phyloP scores from a whole-genome alignment of 768 basidiomycete species.

The Hemileccinum impolitum region DNA sequence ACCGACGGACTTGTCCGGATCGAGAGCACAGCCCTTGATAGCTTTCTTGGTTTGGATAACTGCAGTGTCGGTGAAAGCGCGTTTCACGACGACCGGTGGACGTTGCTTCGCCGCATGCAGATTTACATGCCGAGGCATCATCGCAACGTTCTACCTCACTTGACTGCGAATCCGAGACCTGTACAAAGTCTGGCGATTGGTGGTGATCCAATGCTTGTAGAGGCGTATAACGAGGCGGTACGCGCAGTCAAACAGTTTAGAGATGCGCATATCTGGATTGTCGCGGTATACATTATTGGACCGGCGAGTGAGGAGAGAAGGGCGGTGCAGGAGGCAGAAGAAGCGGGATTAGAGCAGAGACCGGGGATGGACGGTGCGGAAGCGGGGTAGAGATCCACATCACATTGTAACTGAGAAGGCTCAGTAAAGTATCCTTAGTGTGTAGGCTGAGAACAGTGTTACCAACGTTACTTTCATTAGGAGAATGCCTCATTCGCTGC shows the following conservation, averaged over 20 bases:
- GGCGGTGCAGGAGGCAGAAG: not conserved
- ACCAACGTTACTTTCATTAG: no score
- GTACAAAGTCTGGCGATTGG: slow-evolving; percentile 51
- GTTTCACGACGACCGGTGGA: slow-evolving; percentile 11
- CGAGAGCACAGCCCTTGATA: slow-evolving; percentile 77
- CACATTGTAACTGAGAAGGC: no score
- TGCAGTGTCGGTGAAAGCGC: slow-evolving; percentile 26
- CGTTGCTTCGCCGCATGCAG: slow-evolving; percentile 72
- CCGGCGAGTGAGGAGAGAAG: slow-evolving; percentile 44
- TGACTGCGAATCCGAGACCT: slow-evolving; percentile 55
- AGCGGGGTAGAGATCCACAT: no score
- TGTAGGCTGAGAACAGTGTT: no score
- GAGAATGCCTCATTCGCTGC: no score
- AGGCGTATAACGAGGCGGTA: slow-evolving; percentile 66
- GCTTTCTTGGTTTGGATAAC: slow-evolving; percentile 66
- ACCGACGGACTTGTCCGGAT: slow-evolving; percentile 64
- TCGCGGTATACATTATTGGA: slow-evolving; percentile 69
- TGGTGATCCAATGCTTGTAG: slow-evolving; percentile 33
- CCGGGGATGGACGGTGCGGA: no score
- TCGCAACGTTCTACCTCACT: slow-evolving; percentile 70
- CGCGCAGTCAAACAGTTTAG: slow-evolving; percentile 66
- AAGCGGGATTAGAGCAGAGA: slow-evolving; percentile 15
- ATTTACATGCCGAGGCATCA: slow-evolving; percentile 82
- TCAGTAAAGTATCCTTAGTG: no score
- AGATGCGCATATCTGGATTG: slow-evolving; percentile 75